Base-by-base conservation (phyloP, 2,329 filamentous ascomycete genomes). In the Thermoascus crustaceus region DNA sequence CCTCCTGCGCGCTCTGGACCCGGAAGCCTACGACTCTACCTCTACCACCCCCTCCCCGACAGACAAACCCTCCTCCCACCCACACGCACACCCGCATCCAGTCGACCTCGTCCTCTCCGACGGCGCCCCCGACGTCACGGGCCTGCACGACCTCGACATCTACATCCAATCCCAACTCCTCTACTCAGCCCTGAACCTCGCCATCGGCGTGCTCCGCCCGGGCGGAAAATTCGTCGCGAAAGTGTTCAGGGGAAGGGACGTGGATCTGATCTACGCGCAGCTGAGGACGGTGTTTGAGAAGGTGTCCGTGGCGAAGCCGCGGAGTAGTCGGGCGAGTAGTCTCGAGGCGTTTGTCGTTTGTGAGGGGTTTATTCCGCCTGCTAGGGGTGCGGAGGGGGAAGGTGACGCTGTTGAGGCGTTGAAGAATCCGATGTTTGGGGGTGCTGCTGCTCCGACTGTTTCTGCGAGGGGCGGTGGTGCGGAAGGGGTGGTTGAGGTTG, bases 211-310 rank as follows among this genome's bases (percentile, higher is more conserved):
- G 8, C 75, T 98, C 14, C 83, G 84, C 40, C 88, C 88, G 0
- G 91, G 91, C 27, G 91, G 91, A 43, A 94, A 86, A 54, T 98
- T 98, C 50, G 89, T 98, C 5, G 91, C 91, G 40, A 98, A 98
- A 69, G 95, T 98, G 42, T 98, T 98, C 67, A 72, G 91, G 10
- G 88, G 85, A 10, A 81, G 87, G 49, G 91, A 96, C 52, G 88
- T 96, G n/a, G 91, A 96, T 55, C 69, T 96, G 16, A 75, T 98
- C 6, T 96, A 91, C 55, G 87, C 87, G 2, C 91, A 98, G 59
- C 74, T 98, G 35, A 91, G 88, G 58, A 77, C 89, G 13, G 87
- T 96, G 36, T 98, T 98, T 48, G 77, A 82, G 46, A 70, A 76
- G 35, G 91, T 98, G 26, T 76, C 85, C 14, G 86, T 96, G 10